A percentile compares a stretch with the other conserved stretches of the same genome.
Conservation (phyloP, 176 grass and related monocot species). For the Lolium multiflorum region DNA sequence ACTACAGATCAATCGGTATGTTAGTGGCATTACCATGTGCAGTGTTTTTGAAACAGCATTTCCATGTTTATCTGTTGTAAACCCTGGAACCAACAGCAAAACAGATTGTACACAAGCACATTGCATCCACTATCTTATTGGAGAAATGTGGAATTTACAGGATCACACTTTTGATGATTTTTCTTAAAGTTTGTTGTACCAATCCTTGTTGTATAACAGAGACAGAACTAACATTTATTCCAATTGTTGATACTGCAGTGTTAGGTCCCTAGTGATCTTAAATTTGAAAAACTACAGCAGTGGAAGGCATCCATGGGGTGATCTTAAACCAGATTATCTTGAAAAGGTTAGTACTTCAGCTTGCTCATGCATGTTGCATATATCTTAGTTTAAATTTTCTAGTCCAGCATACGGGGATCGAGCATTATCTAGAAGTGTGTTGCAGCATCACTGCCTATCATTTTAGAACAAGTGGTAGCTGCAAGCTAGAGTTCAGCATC, state of each 20-base stretch:
- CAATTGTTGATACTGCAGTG: conserved; percentile 52
- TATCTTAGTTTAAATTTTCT: conserved; percentile 32
- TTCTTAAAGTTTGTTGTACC: not conserved
- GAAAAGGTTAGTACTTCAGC: conserved; percentile 66
- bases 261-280: conserved; percentile 86
- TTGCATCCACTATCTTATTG: not conserved
- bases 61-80: not conserved
- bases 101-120: conserved; percentile 9
- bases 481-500: conserved; percentile 4
- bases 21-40: not conserved
- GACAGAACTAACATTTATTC: conserved; percentile 17
- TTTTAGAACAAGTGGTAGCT: not conserved
- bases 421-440: not conserved
- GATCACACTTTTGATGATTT: conserved; percentile 22
- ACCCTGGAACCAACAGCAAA: not conserved
- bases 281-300: conserved; percentile 88
- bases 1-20: conserved; percentile 14
- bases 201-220: not conserved
- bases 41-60: not conserved
- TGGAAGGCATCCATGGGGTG: conserved; percentile 96
- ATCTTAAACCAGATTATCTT: conserved; percentile 90
- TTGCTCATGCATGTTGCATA: conserved; percentile 7
- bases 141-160: conserved; percentile 7
- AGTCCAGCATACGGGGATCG: not conserved
- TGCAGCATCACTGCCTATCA: not conserved